Base-by-base conservation (phyloP, 768 basidiomycete species). In the Pholiota molesta region DNA sequence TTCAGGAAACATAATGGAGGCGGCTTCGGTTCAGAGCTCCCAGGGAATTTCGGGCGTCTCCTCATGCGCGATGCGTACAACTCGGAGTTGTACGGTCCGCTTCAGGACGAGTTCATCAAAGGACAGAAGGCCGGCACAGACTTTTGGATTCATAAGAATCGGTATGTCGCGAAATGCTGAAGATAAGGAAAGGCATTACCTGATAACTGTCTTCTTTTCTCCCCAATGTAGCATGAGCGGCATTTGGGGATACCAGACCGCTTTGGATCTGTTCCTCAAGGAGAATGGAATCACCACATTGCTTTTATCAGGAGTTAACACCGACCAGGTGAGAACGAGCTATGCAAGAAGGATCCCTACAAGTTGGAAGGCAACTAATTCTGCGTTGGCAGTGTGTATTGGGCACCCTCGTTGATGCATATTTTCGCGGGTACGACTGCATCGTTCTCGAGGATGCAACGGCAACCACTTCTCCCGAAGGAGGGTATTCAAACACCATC, bases 81-180 rank as follows among this genome's bases (percentile, higher is more conserved):
- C 69, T 78, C 87, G 3, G 83, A 83, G 40, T 74, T 89, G 53
- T 89, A 90, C 73, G 86, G 84, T 0, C 86, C 86, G 9, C 75
- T 90, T 35, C 86, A 89, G 63, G 75, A 73, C 0, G 79, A 83
- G 62, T 89, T 81, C 66, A 51, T 82, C 57, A 76, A 81, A 54
- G 88, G 87, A 17, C 73, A 78, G 62, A 73, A 80, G 13, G 74
- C 71, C 6, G 87, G 87, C 0, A 86, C 85, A 10, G 88, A 90
- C 71, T 79, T 87, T 62, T 89, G 87, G 87, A 85, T 90, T 55
- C 84, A 89, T 71, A 90, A 89, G 72, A 90, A 89, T 71, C 75
- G 87, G 86, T 85, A 59, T 37, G 60, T 62, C 16, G 21, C 39
- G 9, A 39, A 37, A 10, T 17, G 35, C 26, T 5, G 14, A 42